phyloP scores from a whole-genome alignment of 768 basidiomycete species.

The Cubamyces lactineus region DNA sequence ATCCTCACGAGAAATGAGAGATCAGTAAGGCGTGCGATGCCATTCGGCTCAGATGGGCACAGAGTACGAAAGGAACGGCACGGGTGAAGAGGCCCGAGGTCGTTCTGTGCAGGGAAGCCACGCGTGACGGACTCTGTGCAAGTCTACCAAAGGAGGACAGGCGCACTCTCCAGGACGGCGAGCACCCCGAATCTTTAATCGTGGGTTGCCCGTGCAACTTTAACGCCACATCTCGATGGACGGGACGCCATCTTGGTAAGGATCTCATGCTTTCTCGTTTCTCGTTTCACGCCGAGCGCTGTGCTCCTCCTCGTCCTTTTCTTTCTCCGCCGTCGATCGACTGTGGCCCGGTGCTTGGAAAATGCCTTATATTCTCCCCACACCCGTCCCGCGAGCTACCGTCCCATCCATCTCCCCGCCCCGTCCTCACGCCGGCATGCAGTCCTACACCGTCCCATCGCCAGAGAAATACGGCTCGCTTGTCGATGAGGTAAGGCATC shows the following conservation, averaged over 20 bases:
- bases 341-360: neutral
- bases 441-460: neutral
- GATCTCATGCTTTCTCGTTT: conserved; percentile 8
- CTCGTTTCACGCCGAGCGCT: conserved; percentile 1
- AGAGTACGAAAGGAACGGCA: conserved; percentile 11
- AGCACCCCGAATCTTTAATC: conserved; percentile 18
- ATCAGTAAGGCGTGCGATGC: neutral
- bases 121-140: neutral
- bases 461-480: neutral
- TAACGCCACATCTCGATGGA: conserved; percentile 26
- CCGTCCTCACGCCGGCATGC: conserved; percentile 17
- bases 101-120: conserved; percentile 3
- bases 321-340: conserved; percentile 8
- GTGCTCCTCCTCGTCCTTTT: neutral
- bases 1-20: neutral
- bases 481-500: too few species aligned
- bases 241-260: neutral
- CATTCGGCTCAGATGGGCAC: neutral
- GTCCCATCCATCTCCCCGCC: conserved; percentile 17
- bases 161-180: neutral
- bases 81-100: conserved; percentile 1
- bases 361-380: neutral
- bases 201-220: conserved; percentile 7
- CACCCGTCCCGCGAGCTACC: neutral
- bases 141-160: conserved; percentile 6